Evolutionary conservation across 495 filamentous ascomycete species (phyloP).

Genomic region (Talaromyces proteolyticus): DNA sequence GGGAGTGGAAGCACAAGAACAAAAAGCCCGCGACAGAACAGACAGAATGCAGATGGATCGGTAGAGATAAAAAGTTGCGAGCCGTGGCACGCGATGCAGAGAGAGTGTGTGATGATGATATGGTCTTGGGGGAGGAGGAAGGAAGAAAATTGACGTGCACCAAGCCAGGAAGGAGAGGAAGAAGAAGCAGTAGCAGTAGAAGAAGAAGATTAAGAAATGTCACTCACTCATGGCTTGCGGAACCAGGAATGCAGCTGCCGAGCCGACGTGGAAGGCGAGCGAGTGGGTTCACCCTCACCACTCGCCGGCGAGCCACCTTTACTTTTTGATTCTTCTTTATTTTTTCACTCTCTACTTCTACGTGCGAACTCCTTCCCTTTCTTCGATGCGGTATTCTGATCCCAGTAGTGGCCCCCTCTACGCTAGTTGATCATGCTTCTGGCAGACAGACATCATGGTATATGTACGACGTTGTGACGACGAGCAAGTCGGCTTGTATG

Average conservation of each 20-base stretch:
- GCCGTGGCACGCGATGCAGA: not conserved
- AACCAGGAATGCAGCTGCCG: constrained; percentile 7
- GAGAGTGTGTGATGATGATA: not conserved
- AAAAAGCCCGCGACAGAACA: too few relatives aligned
- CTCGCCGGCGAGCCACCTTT: not conserved
- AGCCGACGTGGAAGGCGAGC: not conserved
- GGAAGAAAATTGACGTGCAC: not conserved
- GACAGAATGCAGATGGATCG: too few relatives aligned
- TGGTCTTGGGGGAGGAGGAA: not conserved
- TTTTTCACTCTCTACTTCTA: not conserved
- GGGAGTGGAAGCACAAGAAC: too few relatives aligned
- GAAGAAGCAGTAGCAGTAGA: not conserved
- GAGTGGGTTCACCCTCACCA: not conserved
- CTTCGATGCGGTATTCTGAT: too few relatives aligned
- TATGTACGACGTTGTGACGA: too few relatives aligned
- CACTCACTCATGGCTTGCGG: constrained; percentile 1
- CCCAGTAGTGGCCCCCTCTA: too few relatives aligned
- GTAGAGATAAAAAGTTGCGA: too few relatives aligned
- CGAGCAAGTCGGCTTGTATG: too few relatives aligned
- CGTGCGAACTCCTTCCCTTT: too few relatives aligned
- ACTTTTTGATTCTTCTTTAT: not conserved
- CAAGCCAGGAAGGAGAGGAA: not conserved
- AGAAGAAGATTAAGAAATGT: not conserved
- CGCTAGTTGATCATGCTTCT: too few relatives aligned
- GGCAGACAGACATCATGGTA: too few relatives aligned